phyloP scores from a whole-genome alignment of 768 basidiomycete genomes.

The Suillus placidus region DNA sequence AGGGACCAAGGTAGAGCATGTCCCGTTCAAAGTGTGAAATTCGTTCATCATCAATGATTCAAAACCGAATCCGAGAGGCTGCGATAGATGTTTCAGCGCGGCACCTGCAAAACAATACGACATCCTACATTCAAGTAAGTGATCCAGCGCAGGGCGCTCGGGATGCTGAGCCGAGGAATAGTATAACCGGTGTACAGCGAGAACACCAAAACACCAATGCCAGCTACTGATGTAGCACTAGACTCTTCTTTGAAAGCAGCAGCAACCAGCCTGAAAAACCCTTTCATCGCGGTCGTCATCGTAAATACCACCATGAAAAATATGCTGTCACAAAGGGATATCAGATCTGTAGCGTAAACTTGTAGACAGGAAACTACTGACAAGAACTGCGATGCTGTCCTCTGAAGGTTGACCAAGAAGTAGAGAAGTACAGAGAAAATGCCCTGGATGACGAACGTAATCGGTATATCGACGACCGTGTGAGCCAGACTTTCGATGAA shows the following conservation, averaged over 20 bases:
- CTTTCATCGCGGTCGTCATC: conserved; percentile 68
- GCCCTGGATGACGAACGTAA: conserved; percentile 39
- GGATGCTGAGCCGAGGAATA: conserved; percentile 64
- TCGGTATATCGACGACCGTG: conserved; percentile 50
- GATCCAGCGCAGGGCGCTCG: conserved; percentile 70
- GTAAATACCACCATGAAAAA: conserved; percentile 61
- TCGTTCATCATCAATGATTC: conserved; percentile 80
- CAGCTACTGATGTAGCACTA: conserved; percentile 63
- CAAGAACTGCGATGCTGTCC: conserved; percentile 65
- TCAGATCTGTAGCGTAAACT: neutral
- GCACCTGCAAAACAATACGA: neutral
- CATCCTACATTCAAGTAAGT: conserved; percentile 57
- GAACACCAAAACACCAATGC: conserved; percentile 53
- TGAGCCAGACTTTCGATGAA: conserved; percentile 49
- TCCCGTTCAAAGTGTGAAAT: conserved; percentile 69
- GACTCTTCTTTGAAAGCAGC: conserved; percentile 61
- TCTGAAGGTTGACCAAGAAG: conserved; percentile 62
- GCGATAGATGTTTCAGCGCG: neutral
- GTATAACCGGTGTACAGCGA: conserved; percentile 60
- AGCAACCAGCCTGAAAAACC: conserved; percentile 71
- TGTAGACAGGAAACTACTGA: conserved; percentile 41
- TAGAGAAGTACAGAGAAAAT: conserved; percentile 52
- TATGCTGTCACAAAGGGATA: conserved; percentile 41
- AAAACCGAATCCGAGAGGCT: conserved; percentile 40
- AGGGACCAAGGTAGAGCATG: conserved; percentile 61